Evolutionary conservation across 306 rosid genomes (phyloP), one percentile per base, ranked within the genome.

Genomic region (Pyrus bretschneideri): DNA sequence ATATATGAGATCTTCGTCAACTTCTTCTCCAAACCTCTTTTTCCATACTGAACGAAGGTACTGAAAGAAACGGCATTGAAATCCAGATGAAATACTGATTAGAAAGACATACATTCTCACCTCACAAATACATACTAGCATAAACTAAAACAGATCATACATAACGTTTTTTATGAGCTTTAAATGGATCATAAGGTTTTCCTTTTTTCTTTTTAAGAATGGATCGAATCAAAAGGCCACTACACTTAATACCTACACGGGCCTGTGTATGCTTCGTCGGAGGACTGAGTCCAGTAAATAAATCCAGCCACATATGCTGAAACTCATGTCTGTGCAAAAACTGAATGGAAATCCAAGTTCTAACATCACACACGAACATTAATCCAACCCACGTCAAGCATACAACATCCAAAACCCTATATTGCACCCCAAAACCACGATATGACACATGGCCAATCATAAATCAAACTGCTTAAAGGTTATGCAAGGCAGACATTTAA

Each of bases 11-110:
- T 90, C 90, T 82, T 92, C 91, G 74, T 90, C 81, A 76, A 89
- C 85, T 22, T 90, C 90, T 87, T 92, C 98, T 70, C 87, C 96
- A 81, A 87, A 94, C 86, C 89, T 92, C 85, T 84, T 90, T 84
- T 62, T 84, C 98, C 97, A 92, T 65, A 82, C 76, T 0, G 95
- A 81, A 81, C 62, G 77, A 81, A 91, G 87, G 49, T 61, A 83
- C 98, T 94, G 87, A 65, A 66, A 81, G 78, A 8, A 60, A 66
- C 31, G 59, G 64, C 77, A 61, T 59, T 46, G 45, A 79, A 68
- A 67, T 30, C 33, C 70, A 79, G 45, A 67, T 61, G 42, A 62
- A 8, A 68, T 46, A 31, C 38, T 52, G 38, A 73, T 25, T 45
- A 72, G 10, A 59, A 61, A 17, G n/a, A 44, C 25, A 67, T 67